Evolutionary conservation across 495 filamentous ascomycete species (phyloP).

Genomic region (Penicilliopsis zonata): DNA sequence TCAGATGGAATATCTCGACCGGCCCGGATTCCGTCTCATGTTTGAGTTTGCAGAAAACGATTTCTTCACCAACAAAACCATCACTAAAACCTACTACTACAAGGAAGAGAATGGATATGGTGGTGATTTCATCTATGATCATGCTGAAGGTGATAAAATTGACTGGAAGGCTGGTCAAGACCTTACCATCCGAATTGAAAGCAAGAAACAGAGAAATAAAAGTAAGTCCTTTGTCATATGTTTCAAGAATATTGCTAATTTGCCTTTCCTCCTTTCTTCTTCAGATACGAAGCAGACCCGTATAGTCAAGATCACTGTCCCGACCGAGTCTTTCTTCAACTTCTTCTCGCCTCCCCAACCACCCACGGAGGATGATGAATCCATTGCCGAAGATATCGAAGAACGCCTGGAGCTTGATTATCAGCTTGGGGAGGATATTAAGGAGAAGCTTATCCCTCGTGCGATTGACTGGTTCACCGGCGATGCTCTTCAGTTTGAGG

Average conservation of each 20-base stretch:
- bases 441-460: constrained; percentile 98
- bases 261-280: neutral
- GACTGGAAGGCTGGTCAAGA: constrained; percentile 93
- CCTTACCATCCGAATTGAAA: constrained; percentile 86
- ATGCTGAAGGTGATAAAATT: constrained; percentile 95
- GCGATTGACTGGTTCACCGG: constrained; percentile 99
- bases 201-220: constrained; percentile 99
- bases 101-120: constrained; percentile 97
- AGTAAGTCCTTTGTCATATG: constrained; percentile 50
- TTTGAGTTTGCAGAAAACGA: constrained; percentile 94
- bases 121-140: constrained; percentile 99
- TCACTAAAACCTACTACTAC: constrained; percentile 99
- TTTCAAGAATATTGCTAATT: neutral
- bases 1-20: constrained; percentile 97
- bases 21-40: constrained; percentile 93
- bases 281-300: constrained; percentile 97
- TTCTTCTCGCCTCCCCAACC: constrained; percentile 96
- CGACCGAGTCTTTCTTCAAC: constrained; percentile 99
- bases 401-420: constrained; percentile 98
- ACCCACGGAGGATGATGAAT: constrained; percentile 62
- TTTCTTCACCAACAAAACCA: constrained; percentile 90
- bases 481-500: constrained; percentile 94
- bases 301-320: constrained; percentile 96
- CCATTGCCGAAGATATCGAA: constrained; percentile 82
- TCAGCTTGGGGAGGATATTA: constrained; percentile 98